A percentile compares a stretch with the other conserved stretches of the same genome.
Conservation (phyloP, 371 early-diverging fungal species). For the Sporodiniella umbellata region DNA sequence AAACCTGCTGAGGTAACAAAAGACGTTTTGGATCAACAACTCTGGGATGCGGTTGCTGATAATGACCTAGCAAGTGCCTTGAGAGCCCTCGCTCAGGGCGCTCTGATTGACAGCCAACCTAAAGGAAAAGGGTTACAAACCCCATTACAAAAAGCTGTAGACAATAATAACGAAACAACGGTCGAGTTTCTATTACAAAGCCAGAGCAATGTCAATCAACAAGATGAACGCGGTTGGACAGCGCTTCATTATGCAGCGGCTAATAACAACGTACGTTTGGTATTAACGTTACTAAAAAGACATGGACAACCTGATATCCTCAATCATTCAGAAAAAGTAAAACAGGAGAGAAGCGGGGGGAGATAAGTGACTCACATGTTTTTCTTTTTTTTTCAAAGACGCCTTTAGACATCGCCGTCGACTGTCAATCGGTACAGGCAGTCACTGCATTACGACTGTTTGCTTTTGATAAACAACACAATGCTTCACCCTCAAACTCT, state of each 20-base stretch:
- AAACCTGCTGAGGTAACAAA: constrained; percentile 19
- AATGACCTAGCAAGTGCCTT: constrained; percentile 60
- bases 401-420: constrained; percentile 71
- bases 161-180: constrained; percentile 50
- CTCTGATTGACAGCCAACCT: constrained; percentile 68
- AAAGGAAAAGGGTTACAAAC: constrained; percentile 47
- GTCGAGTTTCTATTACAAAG: constrained; percentile 73
- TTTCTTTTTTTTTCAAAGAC: constrained; percentile 31
- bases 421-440: constrained; percentile 54
- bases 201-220: constrained; percentile 60
- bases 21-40: constrained; percentile 27
- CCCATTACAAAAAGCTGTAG: constrained; percentile 65
- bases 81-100: constrained; percentile 67
- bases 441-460: constrained; percentile 60
- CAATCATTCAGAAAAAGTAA: constrained; percentile 54
- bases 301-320: constrained; percentile 66
- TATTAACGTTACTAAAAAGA: constrained; percentile 62
- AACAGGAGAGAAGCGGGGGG: not conserved
- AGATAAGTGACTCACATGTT: not conserved
- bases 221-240: constrained; percentile 67
- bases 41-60: constrained; percentile 57
- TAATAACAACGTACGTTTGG: constrained; percentile 60
- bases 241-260: constrained; percentile 78
- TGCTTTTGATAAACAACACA: constrained; percentile 50
- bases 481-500: constrained; percentile 39